phyloP scores from a whole-genome alignment of 352 stramenopile genomes.

The Globisporangium splendens region DNA sequence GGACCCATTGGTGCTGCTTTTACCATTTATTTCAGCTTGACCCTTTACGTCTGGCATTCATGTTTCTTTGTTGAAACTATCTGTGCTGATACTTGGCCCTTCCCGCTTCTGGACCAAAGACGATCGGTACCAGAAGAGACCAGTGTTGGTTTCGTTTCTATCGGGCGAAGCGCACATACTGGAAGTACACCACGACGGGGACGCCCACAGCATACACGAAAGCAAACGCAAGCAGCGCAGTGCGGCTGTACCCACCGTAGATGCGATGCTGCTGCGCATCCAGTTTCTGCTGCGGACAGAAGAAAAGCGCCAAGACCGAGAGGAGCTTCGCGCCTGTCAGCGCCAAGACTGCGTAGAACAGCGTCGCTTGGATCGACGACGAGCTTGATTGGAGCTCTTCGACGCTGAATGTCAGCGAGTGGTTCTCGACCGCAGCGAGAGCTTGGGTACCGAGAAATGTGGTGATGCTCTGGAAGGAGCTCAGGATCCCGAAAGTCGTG shows the following conservation, averaged over 20 bases:
- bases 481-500: slow-evolving; percentile 35
- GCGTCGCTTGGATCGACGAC: slow-evolving; percentile 4
- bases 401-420: not conserved
- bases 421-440: slow-evolving; percentile 9
- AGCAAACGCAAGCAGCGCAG: slow-evolving; percentile 18
- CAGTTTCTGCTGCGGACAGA: slow-evolving; percentile 36
- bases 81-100: too few species aligned
- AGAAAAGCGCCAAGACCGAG: slow-evolving; percentile 19
- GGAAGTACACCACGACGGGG: slow-evolving; percentile 13
- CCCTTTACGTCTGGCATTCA: too few species aligned
- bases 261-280: slow-evolving; percentile 44
- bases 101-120: too few species aligned
- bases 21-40: too few species aligned
- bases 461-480: slow-evolving; percentile 28
- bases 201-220: slow-evolving; percentile 23
- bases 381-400: slow-evolving; percentile 12
- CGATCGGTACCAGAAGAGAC: too few species aligned
- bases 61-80: too few species aligned
- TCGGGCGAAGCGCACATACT: slow-evolving; percentile 9
- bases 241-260: slow-evolving; percentile 38
- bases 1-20: too few species aligned
- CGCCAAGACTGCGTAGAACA: slow-evolving; percentile 19
- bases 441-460: slow-evolving; percentile 29
- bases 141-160: not conserved
- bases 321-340: slow-evolving; percentile 19